These are phyloP conservation scores for Eucalyptus erythrocorys DNA, from an alignment of 345 rosid species.

Conservation along the genomic window DNA sequence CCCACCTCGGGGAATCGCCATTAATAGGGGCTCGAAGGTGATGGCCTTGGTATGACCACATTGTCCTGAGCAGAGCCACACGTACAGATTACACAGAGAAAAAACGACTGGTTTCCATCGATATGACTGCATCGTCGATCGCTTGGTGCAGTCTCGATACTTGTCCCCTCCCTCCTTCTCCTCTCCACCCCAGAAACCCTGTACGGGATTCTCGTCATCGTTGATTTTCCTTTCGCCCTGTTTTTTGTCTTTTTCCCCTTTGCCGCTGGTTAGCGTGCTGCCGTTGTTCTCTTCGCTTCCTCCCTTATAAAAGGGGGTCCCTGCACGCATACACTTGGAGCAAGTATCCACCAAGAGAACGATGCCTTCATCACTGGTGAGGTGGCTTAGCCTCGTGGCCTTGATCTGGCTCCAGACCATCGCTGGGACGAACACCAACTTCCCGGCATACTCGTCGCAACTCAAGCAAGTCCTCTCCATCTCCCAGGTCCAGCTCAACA, in stretches of 20 bases:
- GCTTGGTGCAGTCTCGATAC: not conserved
- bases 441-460: slow-evolving; percentile 91
- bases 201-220: not conserved
- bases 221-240: not conserved
- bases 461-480: slow-evolving; percentile 58
- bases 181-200: not conserved
- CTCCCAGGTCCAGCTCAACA: slow-evolving; percentile 71
- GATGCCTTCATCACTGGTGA: not conserved
- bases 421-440: slow-evolving; percentile 71
- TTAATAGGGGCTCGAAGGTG: not conserved
- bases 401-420: slow-evolving; percentile 74
- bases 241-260: not conserved
- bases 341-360: not conserved
- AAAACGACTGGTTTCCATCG: not conserved
- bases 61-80: not conserved
- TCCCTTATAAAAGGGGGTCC: not conserved
- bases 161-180: not conserved
- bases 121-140: not conserved
- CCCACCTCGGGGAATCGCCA: not conserved
- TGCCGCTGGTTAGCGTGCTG: not conserved
- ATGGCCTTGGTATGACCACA: not conserved
- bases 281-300: not conserved
- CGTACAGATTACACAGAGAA: not conserved
- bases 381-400: slow-evolving; percentile 74
- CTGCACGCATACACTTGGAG: not conserved